Evolutionary conservation across 208 protist species (phyloP), one percentile per base, ranked within the genome.

Genomic region (Acanthamoeba triangularis): DNA sequence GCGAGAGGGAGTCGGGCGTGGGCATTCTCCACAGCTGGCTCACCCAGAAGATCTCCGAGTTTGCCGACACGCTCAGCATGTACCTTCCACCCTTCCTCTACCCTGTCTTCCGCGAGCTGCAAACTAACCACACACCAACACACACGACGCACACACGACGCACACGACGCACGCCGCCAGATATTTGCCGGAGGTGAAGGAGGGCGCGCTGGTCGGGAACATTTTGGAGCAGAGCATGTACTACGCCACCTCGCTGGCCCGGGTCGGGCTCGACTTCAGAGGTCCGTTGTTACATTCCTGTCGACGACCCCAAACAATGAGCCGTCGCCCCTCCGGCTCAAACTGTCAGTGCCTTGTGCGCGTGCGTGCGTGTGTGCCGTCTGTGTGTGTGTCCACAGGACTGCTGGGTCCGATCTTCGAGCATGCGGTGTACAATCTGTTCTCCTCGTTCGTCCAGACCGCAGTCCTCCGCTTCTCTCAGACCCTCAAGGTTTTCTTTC

Each of bases 171-270:
- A 80, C 16, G 35, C 41, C 18, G 28, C 16, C 2, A 61, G n/a
- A 35, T 95, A 88, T 30, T 76, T 80, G 44, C 90, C 56, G 8
- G 49, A 93, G 54, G 72, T 95, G 28, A 82, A 85, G 35, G 84
- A 67, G 49, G 56, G 61, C 10, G 44, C 78, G 41, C 59, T 72
- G 47, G 30, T 93, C 8, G 76, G 41, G 1, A 93, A 84, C 35
- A 93, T 90, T 28, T 90, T 97, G 28, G 61, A 63, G 23, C 96
- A 97, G 74, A 93, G 94, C 44, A 97, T 97, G 96, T 96, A 96
- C 65, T 95, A 96, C 56, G 94, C 94, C 14, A 95, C 76, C n/a
- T 94, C 93, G 16, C 78, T 97, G n/a, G 96, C 92, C 28, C 14
- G 96, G 14, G 94, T 96, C 18, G 96, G 96, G 0, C 28, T 96